Conservation (phyloP, 768 basidiomycete genomes). For the Boletus eberwhitei region DNA sequence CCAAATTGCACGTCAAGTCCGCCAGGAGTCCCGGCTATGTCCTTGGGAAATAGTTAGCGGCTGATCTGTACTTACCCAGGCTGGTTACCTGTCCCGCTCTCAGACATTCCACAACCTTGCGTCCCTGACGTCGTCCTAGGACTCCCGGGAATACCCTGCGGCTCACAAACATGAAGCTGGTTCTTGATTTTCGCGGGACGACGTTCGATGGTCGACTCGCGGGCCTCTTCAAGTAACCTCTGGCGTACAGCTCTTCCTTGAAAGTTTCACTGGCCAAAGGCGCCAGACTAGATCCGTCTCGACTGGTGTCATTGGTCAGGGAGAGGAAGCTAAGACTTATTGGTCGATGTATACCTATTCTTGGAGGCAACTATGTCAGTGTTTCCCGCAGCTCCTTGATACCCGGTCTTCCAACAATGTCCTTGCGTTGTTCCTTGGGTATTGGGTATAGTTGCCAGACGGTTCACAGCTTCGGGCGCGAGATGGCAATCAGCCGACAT, state of each 20-base stretch:
- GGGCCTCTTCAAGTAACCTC: slow-evolving; percentile 27
- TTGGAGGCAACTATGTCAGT: not conserved
- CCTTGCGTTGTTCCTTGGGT: not conserved
- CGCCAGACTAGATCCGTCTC: slow-evolving; percentile 6
- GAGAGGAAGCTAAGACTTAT: not conserved
- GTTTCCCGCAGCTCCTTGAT: not conserved
- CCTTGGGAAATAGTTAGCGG: slow-evolving; percentile 9
- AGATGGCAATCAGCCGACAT: not conserved
- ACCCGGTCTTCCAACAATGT: not conserved
- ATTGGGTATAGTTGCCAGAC: not conserved
- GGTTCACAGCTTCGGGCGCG: not conserved
- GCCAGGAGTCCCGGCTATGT: not conserved
- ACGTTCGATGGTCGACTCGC: slow-evolving; percentile 4
- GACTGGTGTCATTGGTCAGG: slow-evolving; percentile 9
- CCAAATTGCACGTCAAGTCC: not conserved
- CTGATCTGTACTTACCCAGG: not conserved
- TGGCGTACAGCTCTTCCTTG: slow-evolving; percentile 27
- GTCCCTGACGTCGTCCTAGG: slow-evolving; percentile 22
- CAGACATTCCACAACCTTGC: slow-evolving; percentile 12
- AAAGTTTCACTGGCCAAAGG: slow-evolving; percentile 29
- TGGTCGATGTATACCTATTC: slow-evolving; percentile 12
- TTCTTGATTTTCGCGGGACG: not conserved
- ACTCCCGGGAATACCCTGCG: slow-evolving; percentile 8
- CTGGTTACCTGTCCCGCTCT: slow-evolving; percentile 13
- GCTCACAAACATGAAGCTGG: not conserved